These are phyloP conservation scores for Cytospora mali DNA, from an alignment of 2,329 filamentous ascomycete genomes.

Conservation along the genomic window DNA sequence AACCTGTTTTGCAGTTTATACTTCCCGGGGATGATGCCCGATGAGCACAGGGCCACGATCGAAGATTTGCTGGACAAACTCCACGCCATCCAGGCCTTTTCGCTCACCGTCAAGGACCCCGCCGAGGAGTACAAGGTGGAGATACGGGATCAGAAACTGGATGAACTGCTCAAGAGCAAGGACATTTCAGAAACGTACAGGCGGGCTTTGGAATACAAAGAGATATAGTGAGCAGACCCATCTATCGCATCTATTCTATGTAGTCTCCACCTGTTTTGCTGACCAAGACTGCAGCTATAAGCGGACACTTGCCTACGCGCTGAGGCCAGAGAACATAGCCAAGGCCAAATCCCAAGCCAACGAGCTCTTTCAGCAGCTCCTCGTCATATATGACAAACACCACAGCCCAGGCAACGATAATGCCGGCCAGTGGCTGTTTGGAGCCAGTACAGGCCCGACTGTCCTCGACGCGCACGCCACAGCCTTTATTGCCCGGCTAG, in stretches of 20 bases:
- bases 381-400: not conserved
- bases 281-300: conserved; percentile 23
- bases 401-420: not conserved
- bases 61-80: conserved; percentile 19
- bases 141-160: conserved; percentile 20
- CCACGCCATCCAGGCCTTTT: conserved; percentile 28
- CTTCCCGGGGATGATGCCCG: conserved; percentile 10
- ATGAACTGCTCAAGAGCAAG: conserved; percentile 23
- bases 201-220: conserved; percentile 16
- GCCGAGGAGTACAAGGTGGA: conserved; percentile 21
- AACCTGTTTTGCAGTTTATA: not conserved
- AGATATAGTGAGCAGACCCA: conserved; percentile 1
- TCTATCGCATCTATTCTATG: not conserved
- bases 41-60: conserved; percentile 11
- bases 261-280: not conserved
- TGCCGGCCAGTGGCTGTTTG: conserved; percentile 15
- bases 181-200: conserved; percentile 11
- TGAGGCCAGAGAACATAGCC: conserved; percentile 11
- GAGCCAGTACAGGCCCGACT: conserved; percentile 10
- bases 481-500: conserved; percentile 12
- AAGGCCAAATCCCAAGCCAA: conserved; percentile 16
- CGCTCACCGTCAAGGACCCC: conserved; percentile 23
- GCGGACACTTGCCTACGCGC: conserved; percentile 6
- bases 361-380: conserved; percentile 14
- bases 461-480: conserved; percentile 15